Conservation (phyloP, 192 early-diverging fungal genomes). For the Coemansia sp. region DNA sequence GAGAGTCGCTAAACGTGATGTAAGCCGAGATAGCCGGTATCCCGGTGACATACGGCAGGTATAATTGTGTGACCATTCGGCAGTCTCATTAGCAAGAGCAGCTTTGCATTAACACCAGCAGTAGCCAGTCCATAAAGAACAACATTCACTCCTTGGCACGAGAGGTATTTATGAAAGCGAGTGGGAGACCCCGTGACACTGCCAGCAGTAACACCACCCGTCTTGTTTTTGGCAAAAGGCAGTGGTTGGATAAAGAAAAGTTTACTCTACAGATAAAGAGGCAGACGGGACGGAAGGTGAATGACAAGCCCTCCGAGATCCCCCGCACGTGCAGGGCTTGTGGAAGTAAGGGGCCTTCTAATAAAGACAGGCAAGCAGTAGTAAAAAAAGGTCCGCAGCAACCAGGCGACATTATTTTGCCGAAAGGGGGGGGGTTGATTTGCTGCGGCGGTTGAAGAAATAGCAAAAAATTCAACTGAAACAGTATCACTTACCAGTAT, state of each 20-base stretch:
- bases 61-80: no score
- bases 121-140: not conserved
- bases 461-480: not conserved
- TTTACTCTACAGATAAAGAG: not conserved
- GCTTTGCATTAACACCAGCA: constrained; percentile 6
- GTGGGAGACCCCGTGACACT: no score
- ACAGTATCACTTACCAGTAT: constrained; percentile 65
- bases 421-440: not conserved
- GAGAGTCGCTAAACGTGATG: no score
- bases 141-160: no score
- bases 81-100: not conserved
- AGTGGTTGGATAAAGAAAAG: not conserved
- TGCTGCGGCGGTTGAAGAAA: constrained; percentile 7
- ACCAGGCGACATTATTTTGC: not conserved
- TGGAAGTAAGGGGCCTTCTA: not conserved
- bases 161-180: no score
- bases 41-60: no score
- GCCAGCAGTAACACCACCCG: not conserved
- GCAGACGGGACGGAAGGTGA: no score
- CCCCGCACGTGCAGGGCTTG: constrained; percentile 6
- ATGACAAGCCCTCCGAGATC: no score
- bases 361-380: constrained; percentile 9
- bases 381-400: constrained; percentile 1
- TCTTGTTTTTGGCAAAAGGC: not conserved
- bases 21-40: no score